Evolutionary conservation across 352 stramenopile genomes (phyloP).

Genomic region (Pythium dissotocum): DNA sequence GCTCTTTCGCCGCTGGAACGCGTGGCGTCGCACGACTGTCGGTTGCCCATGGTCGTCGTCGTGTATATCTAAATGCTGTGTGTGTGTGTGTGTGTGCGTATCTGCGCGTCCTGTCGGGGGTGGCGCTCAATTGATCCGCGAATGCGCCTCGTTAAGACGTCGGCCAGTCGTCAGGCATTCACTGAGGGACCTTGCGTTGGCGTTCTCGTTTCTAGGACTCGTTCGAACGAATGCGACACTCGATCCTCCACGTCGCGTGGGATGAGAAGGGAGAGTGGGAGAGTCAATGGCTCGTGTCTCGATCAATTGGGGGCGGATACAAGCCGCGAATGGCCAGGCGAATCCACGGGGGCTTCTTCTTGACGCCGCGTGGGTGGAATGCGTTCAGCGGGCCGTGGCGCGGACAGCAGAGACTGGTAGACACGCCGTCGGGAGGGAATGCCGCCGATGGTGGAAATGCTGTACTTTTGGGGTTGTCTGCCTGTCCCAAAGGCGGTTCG

Average conservation of each 20-base stretch:
- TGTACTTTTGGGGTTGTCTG: not conserved
- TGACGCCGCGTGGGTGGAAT: not conserved
- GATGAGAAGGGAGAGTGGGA: not conserved
- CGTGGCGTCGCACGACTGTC: not conserved
- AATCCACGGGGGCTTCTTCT: not conserved
- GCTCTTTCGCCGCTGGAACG: not conserved
- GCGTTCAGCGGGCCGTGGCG: not conserved
- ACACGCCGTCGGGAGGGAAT: not conserved
- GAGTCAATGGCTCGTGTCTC: not conserved
- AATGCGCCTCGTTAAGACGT: not conserved
- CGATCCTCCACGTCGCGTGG: not conserved
- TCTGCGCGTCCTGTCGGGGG: not conserved
- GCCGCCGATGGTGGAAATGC: not conserved
- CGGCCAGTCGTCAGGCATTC: not conserved
- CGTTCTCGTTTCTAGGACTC: slow-evolving; percentile 3
- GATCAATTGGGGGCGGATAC: not conserved
- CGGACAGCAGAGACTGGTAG: not conserved
- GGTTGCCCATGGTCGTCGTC: not conserved
- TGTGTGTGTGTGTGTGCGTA: not conserved
- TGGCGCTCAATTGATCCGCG: not conserved
- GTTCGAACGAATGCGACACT: not conserved
- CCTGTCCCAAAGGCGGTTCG: slow-evolving; percentile 22
- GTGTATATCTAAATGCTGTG: not conserved
- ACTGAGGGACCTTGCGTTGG: not conserved
- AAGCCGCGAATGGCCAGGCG: not conserved